Evolutionary conservation across 108 stramenopile genomes (phyloP), one percentile per base, ranked within the genome.

Genomic region (Parietichytrium sp.): DNA sequence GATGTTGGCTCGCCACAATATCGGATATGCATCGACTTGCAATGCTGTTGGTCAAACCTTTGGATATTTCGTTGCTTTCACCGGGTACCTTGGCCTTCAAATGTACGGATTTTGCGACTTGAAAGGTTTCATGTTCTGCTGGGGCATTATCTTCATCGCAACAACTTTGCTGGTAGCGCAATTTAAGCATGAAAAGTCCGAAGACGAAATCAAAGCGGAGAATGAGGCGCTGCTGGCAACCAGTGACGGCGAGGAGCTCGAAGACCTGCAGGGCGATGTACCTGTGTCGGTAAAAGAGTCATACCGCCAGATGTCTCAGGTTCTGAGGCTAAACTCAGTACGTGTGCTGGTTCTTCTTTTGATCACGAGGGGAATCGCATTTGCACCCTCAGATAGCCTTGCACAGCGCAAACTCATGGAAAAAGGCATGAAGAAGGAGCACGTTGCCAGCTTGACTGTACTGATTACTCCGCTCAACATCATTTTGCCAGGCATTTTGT

Each of bases 21-120:
- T 96, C 12, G 97, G 98, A 29, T 91, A 88, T 27, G 97, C 97
- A 49, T 95, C 96, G 0, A 89, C 96, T 4, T 96, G 95, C 85
- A 99, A 99, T 82, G 85, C 87, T 31, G 94, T 99, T 55, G 98
- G 98, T 36, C 98, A 99, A 89, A 95, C 96, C 53, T 87, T 98
- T 80, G 97, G 98, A 4, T 95, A 92, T 84, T 95, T 98, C 81
- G 82, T 97, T 26, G 88, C 90, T 25, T 97, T 97, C 87, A 95
- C 96, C 16, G 97, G 97, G 10, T 97, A 98, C 84, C 81, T 99
- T 78, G 97, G 97, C 2, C 88, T 99, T 27, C 94, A 96, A 81
- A 95, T 96, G 83, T 87, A 88, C 12, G 95, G 92, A n/a, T 91
- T 91, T 20, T 92, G 93, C 78, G 92, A 96, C 82, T 91, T 98